phyloP scores from a whole-genome alignment of 805 yeast genomes.

The Yarrowia deformans region DNA sequence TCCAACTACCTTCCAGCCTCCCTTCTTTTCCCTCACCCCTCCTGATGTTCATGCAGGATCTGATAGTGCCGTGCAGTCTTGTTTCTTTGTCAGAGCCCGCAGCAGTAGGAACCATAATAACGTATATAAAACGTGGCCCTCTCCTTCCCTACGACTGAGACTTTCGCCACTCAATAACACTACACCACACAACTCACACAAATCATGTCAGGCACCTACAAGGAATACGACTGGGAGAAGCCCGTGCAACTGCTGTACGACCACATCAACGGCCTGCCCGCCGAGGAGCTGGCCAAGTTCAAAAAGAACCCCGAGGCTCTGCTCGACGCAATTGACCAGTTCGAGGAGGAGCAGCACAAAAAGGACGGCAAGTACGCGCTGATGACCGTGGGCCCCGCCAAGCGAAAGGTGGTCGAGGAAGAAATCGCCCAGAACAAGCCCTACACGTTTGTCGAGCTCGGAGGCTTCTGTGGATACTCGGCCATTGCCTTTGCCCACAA shows the following conservation, averaged over 20 bases:
- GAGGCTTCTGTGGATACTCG: constrained; percentile 38
- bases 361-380: constrained; percentile 8
- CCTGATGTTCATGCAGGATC: constrained; percentile 35
- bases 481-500: constrained; percentile 39
- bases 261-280: constrained; percentile 33
- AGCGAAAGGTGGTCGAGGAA: constrained; percentile 32
- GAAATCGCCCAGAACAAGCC: constrained; percentile 38
- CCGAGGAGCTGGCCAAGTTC: constrained; percentile 36
- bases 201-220: constrained; percentile 8
- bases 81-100: constrained; percentile 9
- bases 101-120: not conserved
- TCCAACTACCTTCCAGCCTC: not conserved
- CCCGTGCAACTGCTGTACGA: constrained; percentile 35
- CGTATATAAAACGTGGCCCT: constrained; percentile 2
- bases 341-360: constrained; percentile 35
- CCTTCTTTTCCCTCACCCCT: not conserved
- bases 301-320: constrained; percentile 27
- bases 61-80: constrained; percentile 36
- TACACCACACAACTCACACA: not conserved
- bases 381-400: constrained; percentile 37
- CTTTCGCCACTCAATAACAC: not conserved
- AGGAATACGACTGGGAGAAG: constrained; percentile 35
- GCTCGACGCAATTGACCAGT: constrained; percentile 33
- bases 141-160: not conserved
- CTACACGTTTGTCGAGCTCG: constrained; percentile 24